Evolutionary conservation across 202 grass and related monocot genomes (phyloP).

Genomic region (Zoysia matrella): DNA sequence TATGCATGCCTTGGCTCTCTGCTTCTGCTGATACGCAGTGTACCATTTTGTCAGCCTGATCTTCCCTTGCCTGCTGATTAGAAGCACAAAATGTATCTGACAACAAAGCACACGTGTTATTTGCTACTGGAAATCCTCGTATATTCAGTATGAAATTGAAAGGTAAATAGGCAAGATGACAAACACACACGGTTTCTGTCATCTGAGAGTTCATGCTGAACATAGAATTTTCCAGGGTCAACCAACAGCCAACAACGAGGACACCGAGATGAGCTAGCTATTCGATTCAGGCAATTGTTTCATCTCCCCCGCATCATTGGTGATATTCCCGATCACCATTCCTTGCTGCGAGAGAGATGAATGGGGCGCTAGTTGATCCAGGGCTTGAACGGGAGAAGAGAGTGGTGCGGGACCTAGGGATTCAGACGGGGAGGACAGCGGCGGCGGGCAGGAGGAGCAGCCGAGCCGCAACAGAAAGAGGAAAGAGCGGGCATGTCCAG

Average conservation of each 20-base stretch:
- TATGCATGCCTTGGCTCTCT: slow-evolving; percentile 66
- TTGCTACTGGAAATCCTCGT: background rate
- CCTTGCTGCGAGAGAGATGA: background rate
- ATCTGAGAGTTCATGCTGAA: background rate
- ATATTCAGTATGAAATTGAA: background rate
- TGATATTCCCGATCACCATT: too few species aligned
- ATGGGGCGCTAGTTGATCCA: too few species aligned
- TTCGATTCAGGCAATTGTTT: background rate
- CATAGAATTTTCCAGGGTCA: background rate
- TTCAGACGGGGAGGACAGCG: background rate
- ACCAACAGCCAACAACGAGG: background rate
- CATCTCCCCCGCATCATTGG: background rate
- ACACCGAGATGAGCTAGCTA: background rate
- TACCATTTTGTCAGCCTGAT: slow-evolving; percentile 88
- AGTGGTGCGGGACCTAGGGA: background rate
- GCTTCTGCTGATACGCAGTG: slow-evolving; percentile 74
- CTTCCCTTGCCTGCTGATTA: slow-evolving; percentile 82
- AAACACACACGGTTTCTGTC: slow-evolving; percentile 8
- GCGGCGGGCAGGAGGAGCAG: background rate
- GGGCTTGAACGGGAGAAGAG: too few species aligned
- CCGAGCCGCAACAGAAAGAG: background rate
- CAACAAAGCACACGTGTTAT: background rate
- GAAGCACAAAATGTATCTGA: slow-evolving; percentile 79
- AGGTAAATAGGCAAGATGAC: background rate
- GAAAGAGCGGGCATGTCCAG: too few species aligned